Evolutionary conservation across 371 early-diverging fungal species (phyloP).

Genomic region (Chytridiales sp.): DNA sequence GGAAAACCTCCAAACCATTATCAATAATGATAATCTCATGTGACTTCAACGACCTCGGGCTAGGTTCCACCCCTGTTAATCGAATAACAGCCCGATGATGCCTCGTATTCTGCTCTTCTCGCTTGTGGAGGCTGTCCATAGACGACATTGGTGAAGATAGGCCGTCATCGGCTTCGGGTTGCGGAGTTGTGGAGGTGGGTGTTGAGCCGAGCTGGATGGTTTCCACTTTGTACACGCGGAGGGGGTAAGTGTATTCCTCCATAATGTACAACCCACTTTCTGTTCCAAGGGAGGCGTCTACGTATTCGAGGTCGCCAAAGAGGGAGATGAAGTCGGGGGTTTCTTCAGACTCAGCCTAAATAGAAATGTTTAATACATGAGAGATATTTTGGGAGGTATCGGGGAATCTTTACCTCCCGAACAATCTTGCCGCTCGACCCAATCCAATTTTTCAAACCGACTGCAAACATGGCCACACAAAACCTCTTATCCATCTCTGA

Average conservation of each 20-base stretch:
- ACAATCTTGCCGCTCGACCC: constrained; percentile 35
- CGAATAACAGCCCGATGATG: not conserved
- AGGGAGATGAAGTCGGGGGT: constrained; percentile 32
- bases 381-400: not conserved
- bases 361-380: too few relatives aligned
- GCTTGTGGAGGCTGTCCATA: too few relatives aligned
- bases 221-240: constrained; percentile 43
- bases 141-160: too few relatives aligned
- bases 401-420: not conserved
- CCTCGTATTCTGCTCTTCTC: too few relatives aligned
- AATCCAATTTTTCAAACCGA: constrained; percentile 44
- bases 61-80: constrained; percentile 25
- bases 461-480: constrained; percentile 49
- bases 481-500: constrained; percentile 53
- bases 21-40: constrained; percentile 41
- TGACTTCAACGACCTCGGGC: constrained; percentile 22
- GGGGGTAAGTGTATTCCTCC: constrained; percentile 30
- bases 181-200: too few relatives aligned
- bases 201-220: not conserved
- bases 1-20: constrained; percentile 38
- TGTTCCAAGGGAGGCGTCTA: constrained; percentile 30
- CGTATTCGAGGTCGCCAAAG: constrained; percentile 30
- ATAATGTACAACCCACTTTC: constrained; percentile 43
- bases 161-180: too few relatives aligned
- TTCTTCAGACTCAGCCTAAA: constrained; percentile 40